Conservation (phyloP, 164 flowering plant genomes). For the Taxillus chinensis region DNA sequence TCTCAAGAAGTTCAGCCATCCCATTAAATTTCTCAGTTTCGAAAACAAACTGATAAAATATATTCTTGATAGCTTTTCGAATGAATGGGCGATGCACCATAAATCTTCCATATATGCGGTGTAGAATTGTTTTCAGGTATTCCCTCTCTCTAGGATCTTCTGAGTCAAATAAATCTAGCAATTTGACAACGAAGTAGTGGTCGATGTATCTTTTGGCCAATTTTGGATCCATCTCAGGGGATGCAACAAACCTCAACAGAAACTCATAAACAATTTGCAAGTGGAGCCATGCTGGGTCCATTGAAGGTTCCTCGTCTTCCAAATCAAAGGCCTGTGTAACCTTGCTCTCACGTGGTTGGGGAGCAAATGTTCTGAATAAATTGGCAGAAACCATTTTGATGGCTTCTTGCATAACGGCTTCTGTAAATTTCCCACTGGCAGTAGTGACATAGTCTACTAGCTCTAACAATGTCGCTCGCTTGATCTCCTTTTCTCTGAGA, state of each 20-base stretch:
- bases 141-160: constrained; percentile 20
- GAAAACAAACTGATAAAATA: constrained; percentile 17
- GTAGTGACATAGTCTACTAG: constrained; percentile 11
- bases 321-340: not conserved
- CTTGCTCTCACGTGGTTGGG: not conserved
- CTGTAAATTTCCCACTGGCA: constrained; percentile 10
- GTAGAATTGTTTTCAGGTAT: constrained; percentile 25
- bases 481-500: constrained; percentile 10
- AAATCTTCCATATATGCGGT: constrained; percentile 24
- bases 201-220: constrained; percentile 2
- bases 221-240: constrained; percentile 3
- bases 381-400: constrained; percentile 6
- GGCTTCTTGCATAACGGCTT: constrained; percentile 7
- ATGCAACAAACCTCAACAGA: constrained; percentile 4
- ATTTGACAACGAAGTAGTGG: not conserved
- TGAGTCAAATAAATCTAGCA: constrained; percentile 1
- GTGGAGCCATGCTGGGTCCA: constrained; percentile 6
- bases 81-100: constrained; percentile 28
- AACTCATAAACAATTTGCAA: constrained; percentile 4
- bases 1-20: constrained; percentile 27
- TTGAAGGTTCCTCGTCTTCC: constrained; percentile 3
- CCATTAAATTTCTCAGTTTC: constrained; percentile 23
- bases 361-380: not conserved
- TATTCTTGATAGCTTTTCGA: constrained; percentile 22
- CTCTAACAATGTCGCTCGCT: constrained; percentile 12